Conservation (phyloP, 2,329 filamentous ascomycete genomes). For the Trichoderma pleuroti region DNA sequence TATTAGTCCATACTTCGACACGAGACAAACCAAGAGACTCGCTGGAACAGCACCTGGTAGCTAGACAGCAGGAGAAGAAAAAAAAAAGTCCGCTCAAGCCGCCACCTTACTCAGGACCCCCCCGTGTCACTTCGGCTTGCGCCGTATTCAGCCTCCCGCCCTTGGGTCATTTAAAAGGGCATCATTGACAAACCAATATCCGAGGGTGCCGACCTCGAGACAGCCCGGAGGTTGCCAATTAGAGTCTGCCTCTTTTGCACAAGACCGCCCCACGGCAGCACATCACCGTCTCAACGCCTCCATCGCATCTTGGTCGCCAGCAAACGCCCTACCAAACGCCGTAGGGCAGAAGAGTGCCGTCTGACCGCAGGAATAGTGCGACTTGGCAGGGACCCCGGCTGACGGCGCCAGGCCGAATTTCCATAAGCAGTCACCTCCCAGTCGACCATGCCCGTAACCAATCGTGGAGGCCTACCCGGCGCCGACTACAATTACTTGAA, state of each 20-base stretch:
- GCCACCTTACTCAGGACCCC: neutral
- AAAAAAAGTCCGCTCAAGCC: neutral
- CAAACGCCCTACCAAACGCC: conserved; percentile 30
- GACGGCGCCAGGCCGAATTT: conserved; percentile 33
- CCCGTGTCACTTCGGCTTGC: conserved; percentile 1
- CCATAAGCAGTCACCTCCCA: conserved; percentile 26
- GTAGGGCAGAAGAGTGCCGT: conserved; percentile 32
- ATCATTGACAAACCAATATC: neutral
- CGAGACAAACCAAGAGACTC: conserved; percentile 8
- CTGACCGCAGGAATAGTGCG: conserved; percentile 36
- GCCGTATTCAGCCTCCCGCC: neutral
- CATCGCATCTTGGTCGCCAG: conserved; percentile 16
- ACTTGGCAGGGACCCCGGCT: conserved; percentile 31
- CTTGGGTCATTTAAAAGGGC: neutral
- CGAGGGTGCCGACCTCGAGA: conserved; percentile 13
- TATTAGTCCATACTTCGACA: neutral
- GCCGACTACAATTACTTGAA: conserved; percentile 28
- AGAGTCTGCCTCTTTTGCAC: conserved; percentile 6
- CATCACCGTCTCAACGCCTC: conserved; percentile 15
- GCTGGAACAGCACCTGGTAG: neutral
- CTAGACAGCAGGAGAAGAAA: neutral
- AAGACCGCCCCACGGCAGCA: conserved; percentile 10
- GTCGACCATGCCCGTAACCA: conserved; percentile 32
- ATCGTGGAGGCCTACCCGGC: conserved; percentile 32
- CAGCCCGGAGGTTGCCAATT: conserved; percentile 10